A percentile compares a stretch with the other conserved stretches of the same genome.
Conservation (phyloP, 495 filamentous ascomycete genomes). For the Xeromyces bisporus region DNA sequence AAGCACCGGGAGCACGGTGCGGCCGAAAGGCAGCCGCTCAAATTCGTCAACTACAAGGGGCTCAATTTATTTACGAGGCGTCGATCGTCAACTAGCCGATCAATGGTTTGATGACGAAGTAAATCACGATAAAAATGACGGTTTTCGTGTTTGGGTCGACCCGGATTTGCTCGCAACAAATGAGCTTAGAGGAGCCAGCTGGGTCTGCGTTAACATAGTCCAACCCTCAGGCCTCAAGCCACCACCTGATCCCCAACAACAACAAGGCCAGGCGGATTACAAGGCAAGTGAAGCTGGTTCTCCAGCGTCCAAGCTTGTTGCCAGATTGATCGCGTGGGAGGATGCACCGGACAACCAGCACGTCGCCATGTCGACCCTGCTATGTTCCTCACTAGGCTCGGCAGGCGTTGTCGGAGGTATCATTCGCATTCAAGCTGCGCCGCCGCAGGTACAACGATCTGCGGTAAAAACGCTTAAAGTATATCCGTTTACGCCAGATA, state of each 20-base stretch:
- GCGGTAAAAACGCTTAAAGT: conserved; percentile 46
- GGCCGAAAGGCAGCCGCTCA: conserved; percentile 37
- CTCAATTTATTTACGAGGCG: conserved; percentile 56
- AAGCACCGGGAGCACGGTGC: conserved; percentile 52
- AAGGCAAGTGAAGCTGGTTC: conserved; percentile 38
- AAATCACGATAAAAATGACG: conserved; percentile 33
- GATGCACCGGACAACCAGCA: conserved; percentile 71
- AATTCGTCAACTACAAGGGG: conserved; percentile 39
- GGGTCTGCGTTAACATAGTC: conserved; percentile 59
- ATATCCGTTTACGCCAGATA: conserved; percentile 51
- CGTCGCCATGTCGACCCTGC: conserved; percentile 52
- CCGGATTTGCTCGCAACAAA: conserved; percentile 49
- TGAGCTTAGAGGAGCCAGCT: conserved; percentile 54
- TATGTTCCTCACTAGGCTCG: conserved; percentile 55
- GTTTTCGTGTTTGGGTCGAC: conserved; percentile 70
- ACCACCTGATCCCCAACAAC: conserved; percentile 56
- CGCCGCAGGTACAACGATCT: conserved; percentile 37
- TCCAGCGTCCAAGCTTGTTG: conserved; percentile 54
- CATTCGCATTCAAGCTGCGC: conserved; percentile 64
- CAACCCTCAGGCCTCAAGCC: conserved; percentile 63
- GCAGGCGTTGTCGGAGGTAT: conserved; percentile 71
- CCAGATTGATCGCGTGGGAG: conserved; percentile 60
- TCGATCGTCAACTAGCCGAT: conserved; percentile 46
- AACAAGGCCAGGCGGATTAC: conserved; percentile 42
- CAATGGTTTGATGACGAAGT: conserved; percentile 56